phyloP scores from a whole-genome alignment of 306 rosid genomes.

The Vicia sativa region DNA sequence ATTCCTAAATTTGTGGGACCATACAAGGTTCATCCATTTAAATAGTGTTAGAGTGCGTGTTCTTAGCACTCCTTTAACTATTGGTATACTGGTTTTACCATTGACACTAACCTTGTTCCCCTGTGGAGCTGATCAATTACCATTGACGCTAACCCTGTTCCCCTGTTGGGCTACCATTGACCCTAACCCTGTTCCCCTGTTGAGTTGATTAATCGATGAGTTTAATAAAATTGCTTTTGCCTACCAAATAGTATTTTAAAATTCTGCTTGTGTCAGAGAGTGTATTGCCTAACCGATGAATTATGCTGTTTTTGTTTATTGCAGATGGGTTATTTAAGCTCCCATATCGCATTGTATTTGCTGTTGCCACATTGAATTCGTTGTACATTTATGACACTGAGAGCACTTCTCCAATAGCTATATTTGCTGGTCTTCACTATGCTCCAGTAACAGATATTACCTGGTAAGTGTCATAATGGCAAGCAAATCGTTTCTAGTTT shows the following conservation, averaged over 20 bases:
- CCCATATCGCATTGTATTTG: slow-evolving; percentile 86
- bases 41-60: background rate
- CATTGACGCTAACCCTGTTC: background rate
- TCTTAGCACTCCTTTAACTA: background rate
- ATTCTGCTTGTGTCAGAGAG: slow-evolving; percentile 25
- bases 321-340: slow-evolving; percentile 82
- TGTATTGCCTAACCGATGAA: slow-evolving; percentile 10
- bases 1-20: background rate
- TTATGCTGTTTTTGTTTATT: slow-evolving; percentile 38
- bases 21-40: background rate
- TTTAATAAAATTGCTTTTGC: slow-evolving; percentile 6
- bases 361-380: slow-evolving; percentile 86
- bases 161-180: too few relatives aligned
- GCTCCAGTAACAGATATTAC: slow-evolving; percentile 89
- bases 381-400: slow-evolving; percentile 84
- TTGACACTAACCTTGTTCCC: background rate
- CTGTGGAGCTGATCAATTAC: background rate
- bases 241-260: slow-evolving; percentile 3
- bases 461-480: slow-evolving; percentile 58
- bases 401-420: slow-evolving; percentile 72
- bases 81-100: background rate
- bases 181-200: too few relatives aligned
- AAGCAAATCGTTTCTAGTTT: slow-evolving; percentile 31
- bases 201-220: background rate
- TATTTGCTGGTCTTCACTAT: slow-evolving; percentile 88